These are phyloP conservation scores for Exserohilum rostratum DNA, from an alignment of 2,329 filamentous ascomycete species.

Conservation along the genomic window DNA sequence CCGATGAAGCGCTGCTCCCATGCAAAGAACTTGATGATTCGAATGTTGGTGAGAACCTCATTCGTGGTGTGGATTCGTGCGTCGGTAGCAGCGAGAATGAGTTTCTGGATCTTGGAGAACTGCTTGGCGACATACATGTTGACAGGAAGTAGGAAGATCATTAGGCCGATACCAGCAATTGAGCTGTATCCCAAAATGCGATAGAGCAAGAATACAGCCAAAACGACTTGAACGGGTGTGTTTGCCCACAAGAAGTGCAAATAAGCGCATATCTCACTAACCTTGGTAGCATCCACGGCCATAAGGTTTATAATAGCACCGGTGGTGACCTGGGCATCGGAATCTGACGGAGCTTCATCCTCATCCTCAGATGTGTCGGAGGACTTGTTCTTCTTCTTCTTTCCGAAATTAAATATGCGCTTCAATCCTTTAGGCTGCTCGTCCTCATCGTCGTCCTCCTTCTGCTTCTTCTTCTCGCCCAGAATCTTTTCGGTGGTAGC, in stretches of 20 bases:
- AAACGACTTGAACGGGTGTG: slow-evolving; percentile 83
- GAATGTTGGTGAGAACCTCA: slow-evolving; percentile 94
- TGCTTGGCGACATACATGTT: slow-evolving; percentile 88
- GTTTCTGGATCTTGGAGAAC: slow-evolving; percentile 86
- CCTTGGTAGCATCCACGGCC: slow-evolving; percentile 99
- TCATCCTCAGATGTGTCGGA: slow-evolving; percentile 50
- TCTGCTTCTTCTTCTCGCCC: slow-evolving; percentile 62
- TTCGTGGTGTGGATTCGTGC: slow-evolving; percentile 96
- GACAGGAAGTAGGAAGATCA: slow-evolving; percentile 84
- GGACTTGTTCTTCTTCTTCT: slow-evolving; percentile 58
- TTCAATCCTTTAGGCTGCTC: slow-evolving; percentile 52
- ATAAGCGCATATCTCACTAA: slow-evolving; percentile 92
- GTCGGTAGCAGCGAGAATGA: slow-evolving; percentile 90
- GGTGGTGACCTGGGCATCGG: slow-evolving; percentile 81
- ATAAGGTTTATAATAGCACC: slow-evolving; percentile 99
- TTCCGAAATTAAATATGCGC: slow-evolving; percentile 61
- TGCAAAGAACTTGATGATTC: slow-evolving; percentile 99
- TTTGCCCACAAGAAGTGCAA: slow-evolving; percentile 94
- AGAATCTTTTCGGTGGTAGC: slow-evolving; percentile 74
- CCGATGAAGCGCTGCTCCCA: slow-evolving; percentile 93
- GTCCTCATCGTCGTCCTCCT: slow-evolving; percentile 49
- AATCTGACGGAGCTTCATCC: slow-evolving; percentile 33
- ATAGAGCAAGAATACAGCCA: slow-evolving; percentile 84
- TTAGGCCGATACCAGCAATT: slow-evolving; percentile 89
- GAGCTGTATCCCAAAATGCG: slow-evolving; percentile 90